phyloP scores from a whole-genome alignment of 73 alveolate genomes.

The Symbiodinium natans region DNA sequence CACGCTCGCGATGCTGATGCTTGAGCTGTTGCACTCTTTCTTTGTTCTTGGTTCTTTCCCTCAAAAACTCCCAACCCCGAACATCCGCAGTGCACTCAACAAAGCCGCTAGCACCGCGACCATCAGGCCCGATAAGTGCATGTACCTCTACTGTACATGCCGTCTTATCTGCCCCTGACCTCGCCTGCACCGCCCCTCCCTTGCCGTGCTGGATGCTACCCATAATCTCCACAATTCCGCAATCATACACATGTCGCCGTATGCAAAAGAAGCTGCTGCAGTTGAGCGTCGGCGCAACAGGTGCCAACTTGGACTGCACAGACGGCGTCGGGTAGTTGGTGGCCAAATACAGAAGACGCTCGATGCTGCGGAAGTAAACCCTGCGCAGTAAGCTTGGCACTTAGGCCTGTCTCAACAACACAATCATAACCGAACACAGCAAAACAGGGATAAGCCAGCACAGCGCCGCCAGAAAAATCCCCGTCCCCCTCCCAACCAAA shows the following conservation, averaged over 20 bases:
- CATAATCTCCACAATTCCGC: not conserved
- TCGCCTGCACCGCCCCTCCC: not conserved
- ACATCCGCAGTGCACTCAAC: too few relatives aligned
- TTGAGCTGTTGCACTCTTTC: too few relatives aligned
- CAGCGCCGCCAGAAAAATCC: not conserved
- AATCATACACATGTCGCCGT: not conserved
- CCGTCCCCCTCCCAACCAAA: not conserved
- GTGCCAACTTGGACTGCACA: not conserved
- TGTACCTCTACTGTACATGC: too few relatives aligned
- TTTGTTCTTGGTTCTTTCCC: too few relatives aligned
- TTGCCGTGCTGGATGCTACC: not conserved
- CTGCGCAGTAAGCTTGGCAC: not conserved
- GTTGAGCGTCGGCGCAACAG: slow-evolving; percentile 19
- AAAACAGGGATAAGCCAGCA: not conserved
- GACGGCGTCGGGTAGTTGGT: slow-evolving; percentile 57
- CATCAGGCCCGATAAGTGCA: too few relatives aligned
- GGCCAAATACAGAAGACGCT: slow-evolving; percentile 49
- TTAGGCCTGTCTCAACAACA: not conserved
- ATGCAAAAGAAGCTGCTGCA: not conserved
- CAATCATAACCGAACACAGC: not conserved
- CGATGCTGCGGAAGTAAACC: slow-evolving; percentile 64
- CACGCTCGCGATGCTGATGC: too few relatives aligned
- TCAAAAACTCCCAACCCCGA: too few relatives aligned
- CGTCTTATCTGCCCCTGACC: too few relatives aligned
- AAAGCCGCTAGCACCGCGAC: too few relatives aligned